Evolutionary conservation across 768 basidiomycete genomes (phyloP), one percentile per base, ranked within the genome.

Genomic region (Boletus reticuloceps): DNA sequence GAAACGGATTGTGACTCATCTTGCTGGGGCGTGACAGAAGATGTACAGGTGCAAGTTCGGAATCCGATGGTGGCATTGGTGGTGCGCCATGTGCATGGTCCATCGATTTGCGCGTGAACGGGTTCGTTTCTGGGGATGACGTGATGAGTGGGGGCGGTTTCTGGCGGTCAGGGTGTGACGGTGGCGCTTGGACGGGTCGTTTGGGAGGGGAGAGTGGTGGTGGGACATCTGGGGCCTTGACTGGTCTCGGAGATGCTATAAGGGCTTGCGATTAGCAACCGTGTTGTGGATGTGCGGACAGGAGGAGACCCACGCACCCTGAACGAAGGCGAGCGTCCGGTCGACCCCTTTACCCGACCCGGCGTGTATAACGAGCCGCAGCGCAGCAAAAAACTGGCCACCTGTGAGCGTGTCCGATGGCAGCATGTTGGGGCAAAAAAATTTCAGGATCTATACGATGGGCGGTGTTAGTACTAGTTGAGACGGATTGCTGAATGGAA

Each of bases 341-440:
- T 91, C 88, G 2, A 88, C 69, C 9, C 81, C 77, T 54, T 80
- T 82, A 12, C 88, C 88, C n/a, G 63, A 63, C 62, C 82, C 77
- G 36, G 75, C 80, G 51, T 91, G 89, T 8, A 81, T 68, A 1
- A 86, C 79, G 3, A 92, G 80, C 39, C 90, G 73, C 22, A 90
- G 72, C 0, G 80, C 84, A 9, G 89, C 89, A 62, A 91, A 91
- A 66, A 91, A 89, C 61, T 92, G 86, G 16, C 86, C 85, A 1
- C 85, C 84, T 11, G 77, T 76, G 34, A 92, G 73, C 3, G 73
- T 71, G 60, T 88, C 86, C 9, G 74, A 71, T 11, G 74, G 77
- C 0, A 71, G 74, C 46, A 88, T 71, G 51, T 72, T 75, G 3
- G 88, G 84, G 38, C 77, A 75, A 64, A 91, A 90, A 2, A 86